Conservation (phyloP, 768 basidiomycete species). For the Gautieria morchelliformis region DNA sequence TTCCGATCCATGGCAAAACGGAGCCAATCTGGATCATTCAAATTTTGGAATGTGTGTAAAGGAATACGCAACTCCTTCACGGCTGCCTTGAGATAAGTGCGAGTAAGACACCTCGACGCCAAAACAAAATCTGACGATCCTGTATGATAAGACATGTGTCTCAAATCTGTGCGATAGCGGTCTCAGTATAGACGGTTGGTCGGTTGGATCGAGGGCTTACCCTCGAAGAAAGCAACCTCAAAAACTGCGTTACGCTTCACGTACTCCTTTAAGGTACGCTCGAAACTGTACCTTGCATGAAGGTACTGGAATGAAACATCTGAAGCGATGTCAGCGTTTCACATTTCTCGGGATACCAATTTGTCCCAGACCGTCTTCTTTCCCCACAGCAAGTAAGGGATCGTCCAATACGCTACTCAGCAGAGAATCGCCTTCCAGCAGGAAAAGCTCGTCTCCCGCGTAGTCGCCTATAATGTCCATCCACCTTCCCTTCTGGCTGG, state of each 20-base stretch:
- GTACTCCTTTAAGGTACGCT: constrained; percentile 41
- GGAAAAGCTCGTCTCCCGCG: constrained; percentile 54
- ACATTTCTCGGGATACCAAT: not conserved
- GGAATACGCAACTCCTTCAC: constrained; percentile 26
- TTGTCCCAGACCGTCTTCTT: constrained; percentile 28
- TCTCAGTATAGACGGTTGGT: not conserved
- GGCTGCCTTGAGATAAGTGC: constrained; percentile 43
- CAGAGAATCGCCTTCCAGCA: constrained; percentile 63
- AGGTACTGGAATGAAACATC: constrained; percentile 52
- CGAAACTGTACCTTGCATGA: constrained; percentile 48
- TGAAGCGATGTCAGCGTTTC: constrained; percentile 13
- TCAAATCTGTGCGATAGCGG: constrained; percentile 27
- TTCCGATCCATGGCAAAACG: constrained; percentile 24
- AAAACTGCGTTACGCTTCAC: constrained; percentile 41
- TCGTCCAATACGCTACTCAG: constrained; percentile 51
- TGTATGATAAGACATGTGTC: constrained; percentile 33
- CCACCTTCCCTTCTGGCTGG: constrained; percentile 34
- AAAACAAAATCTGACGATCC: constrained; percentile 26
- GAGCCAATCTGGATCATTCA: constrained; percentile 40
- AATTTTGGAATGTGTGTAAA: constrained; percentile 36
- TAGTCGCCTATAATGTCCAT: constrained; percentile 70
- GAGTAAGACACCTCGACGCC: constrained; percentile 42
- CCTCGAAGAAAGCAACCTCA: constrained; percentile 55
- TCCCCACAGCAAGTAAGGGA: constrained; percentile 48
- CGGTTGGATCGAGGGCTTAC: constrained; percentile 20